phyloP scores from a whole-genome alignment of 2,329 filamentous ascomycete genomes.

The Acrodontium crateriforme region DNA sequence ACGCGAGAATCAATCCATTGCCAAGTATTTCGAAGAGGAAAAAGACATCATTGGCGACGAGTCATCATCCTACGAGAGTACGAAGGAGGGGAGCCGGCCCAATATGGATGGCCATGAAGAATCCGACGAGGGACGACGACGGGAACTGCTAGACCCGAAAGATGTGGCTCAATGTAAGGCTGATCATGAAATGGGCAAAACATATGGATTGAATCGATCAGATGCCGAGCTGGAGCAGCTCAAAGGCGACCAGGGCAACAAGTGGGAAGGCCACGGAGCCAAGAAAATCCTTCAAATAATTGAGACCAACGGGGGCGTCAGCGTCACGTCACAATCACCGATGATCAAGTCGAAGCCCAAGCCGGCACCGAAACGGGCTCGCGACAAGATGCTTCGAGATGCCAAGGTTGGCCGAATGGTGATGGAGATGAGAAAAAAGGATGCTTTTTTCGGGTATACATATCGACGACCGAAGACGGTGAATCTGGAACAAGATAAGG shows the following conservation, averaged over 20 bases:
- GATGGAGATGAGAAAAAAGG: slow-evolving; percentile 68
- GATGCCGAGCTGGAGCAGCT: slow-evolving; percentile 17
- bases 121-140: not conserved
- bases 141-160: slow-evolving; percentile 6
- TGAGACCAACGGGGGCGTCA: slow-evolving; percentile 7
- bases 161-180: slow-evolving; percentile 11
- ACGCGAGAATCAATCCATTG: slow-evolving; percentile 35
- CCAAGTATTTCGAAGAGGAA: slow-evolving; percentile 82
- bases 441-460: slow-evolving; percentile 80
- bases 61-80: slow-evolving; percentile 13
- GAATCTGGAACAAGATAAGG: slow-evolving; percentile 8
- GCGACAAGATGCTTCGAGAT: slow-evolving; percentile 78
- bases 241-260: slow-evolving; percentile 18
- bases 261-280: slow-evolving; percentile 18
- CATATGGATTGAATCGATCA: slow-evolving; percentile 14
- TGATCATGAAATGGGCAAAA: slow-evolving; percentile 17
- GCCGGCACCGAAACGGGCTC: slow-evolving; percentile 61
- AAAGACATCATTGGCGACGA: slow-evolving; percentile 44
- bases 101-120: slow-evolving; percentile 1
- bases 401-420: slow-evolving; percentile 48
- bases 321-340: not conserved
- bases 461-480: slow-evolving; percentile 42
- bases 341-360: slow-evolving; percentile 13
- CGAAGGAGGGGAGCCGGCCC: slow-evolving; percentile 8
- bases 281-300: slow-evolving; percentile 13